Evolutionary conservation across 164 flowering plant species (phyloP), one percentile per base, ranked within the genome.

Genomic region (Tetracentron sinense): DNA sequence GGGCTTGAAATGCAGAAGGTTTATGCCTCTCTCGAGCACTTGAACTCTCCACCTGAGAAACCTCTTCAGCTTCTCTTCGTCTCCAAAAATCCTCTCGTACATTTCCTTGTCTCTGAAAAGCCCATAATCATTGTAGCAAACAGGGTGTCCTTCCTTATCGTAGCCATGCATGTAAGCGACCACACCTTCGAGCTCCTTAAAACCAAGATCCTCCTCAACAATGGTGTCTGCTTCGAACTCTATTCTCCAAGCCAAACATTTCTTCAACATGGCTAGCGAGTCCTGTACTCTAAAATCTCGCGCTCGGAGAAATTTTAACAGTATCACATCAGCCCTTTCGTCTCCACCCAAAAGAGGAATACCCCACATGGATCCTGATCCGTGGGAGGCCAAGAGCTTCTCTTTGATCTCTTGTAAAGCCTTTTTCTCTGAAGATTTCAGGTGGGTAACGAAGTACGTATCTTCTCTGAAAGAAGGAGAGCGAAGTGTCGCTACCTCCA

Each of bases 11-110:
- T 92, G 83, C 66, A 95, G 69, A 7, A 83, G 65, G 11, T 76
- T 75, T 10, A 95, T 78, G 0, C 99, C 96, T 63, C 85, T 85
- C 65, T 95, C 99, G 2, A 95, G 77, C n/a, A 95, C 92, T 48
- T 95, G 99, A 74, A 95, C 94, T 48, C 99, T 89, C 99, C 99
- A 95, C 54, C 90, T 84, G 42, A 95, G 64, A 56, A 95, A 95
- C 74, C 65, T 87, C 72, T 82, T 72, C 54, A 86, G 73, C 69
- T 92, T 92, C 68, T 88, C 97, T 0, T 90, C 99, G 58, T 89
- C 92, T 1, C 97, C 97, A 55, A 95, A 88, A 0, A 83, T 70
- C 77, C 80, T 85, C 58, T 95, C 90, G 63, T 95, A 90, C 92
- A 92, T 79, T 0, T 86, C 96, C 61, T 69, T 88, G 31, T 95